These are phyloP conservation scores for Aspergillus leporis DNA, from an alignment of 495 filamentous ascomycete species.

Conservation along the genomic window DNA sequence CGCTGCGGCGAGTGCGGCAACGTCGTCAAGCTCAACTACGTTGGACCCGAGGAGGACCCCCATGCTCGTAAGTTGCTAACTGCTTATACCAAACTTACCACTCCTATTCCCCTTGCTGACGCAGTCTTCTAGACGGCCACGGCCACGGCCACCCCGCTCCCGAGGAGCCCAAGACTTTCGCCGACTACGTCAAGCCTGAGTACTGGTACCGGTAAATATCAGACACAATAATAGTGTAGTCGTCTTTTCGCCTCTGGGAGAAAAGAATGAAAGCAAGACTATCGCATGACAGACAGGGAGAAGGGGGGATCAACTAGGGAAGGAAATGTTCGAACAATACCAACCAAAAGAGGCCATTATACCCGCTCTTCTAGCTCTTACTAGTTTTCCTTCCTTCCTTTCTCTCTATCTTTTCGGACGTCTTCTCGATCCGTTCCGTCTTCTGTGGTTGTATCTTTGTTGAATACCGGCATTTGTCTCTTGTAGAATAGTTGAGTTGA, in stretches of 20 bases:
- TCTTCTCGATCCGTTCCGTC: slow-evolving; percentile 17
- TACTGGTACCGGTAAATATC: slow-evolving; percentile 72
- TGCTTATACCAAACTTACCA: neutral
- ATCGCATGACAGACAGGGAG: neutral
- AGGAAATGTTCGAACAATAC: slow-evolving; percentile 2
- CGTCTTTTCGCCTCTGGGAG: slow-evolving; percentile 10
- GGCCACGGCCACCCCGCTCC: slow-evolving; percentile 54
- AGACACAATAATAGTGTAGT: slow-evolving; percentile 20
- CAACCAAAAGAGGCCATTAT: neutral
- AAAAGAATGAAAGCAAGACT: slow-evolving; percentile 10
- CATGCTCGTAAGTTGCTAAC: slow-evolving; percentile 48
- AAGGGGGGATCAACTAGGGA: neutral
- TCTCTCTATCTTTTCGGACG: slow-evolving; percentile 6
- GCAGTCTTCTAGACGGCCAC: slow-evolving; percentile 40
- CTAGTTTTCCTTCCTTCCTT: neutral
- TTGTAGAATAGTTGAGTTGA: slow-evolving; percentile 50
- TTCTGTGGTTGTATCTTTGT: slow-evolving; percentile 28
- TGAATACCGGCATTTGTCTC: slow-evolving; percentile 25
- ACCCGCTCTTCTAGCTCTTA: slow-evolving; percentile 2
- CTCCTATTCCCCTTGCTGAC: slow-evolving; percentile 9
- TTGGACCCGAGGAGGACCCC: slow-evolving; percentile 74
- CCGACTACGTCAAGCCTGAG: slow-evolving; percentile 87
- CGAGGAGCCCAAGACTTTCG: slow-evolving; percentile 87
- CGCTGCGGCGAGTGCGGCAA: slow-evolving; percentile 95
- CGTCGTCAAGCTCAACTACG: slow-evolving; percentile 95